These are phyloP conservation scores for Candida namnaoensis DNA, from an alignment of 805 yeast genomes.

Conservation along the genomic window DNA sequence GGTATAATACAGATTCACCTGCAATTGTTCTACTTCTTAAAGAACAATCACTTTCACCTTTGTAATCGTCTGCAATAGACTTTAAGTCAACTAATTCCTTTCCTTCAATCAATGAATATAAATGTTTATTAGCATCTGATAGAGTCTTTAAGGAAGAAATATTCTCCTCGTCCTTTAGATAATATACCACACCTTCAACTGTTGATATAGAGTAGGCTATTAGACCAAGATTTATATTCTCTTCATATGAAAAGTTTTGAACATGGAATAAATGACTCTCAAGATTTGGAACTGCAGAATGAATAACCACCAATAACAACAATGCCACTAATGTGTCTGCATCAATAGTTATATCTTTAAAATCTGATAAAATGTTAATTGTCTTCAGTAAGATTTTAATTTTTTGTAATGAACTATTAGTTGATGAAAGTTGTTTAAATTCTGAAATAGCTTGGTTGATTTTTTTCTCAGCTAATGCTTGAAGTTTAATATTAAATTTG, in stretches of 20 bases:
- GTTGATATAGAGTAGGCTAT: slow-evolving; percentile 76
- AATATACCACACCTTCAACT: slow-evolving; percentile 71
- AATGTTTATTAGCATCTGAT: slow-evolving; percentile 38
- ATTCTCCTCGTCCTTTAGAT: slow-evolving; percentile 35
- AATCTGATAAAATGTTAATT: slow-evolving; percentile 37
- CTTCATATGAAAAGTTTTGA: slow-evolving; percentile 40
- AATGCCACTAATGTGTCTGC: slow-evolving; percentile 79
- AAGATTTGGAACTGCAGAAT: slow-evolving; percentile 48
- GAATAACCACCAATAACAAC: slow-evolving; percentile 60
- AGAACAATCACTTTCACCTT: slow-evolving; percentile 10
- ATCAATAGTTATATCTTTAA: slow-evolving; percentile 35
- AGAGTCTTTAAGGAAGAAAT: slow-evolving; percentile 25
- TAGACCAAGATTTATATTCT: slow-evolving; percentile 45
- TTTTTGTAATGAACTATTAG: slow-evolving; percentile 41
- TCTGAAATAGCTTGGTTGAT: slow-evolving; percentile 42
- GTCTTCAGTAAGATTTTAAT: slow-evolving; percentile 41
- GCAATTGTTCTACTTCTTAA: slow-evolving; percentile 31
- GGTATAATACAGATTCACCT: slow-evolving; percentile 69
- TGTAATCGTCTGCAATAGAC: slow-evolving; percentile 18
- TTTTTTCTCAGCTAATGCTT: slow-evolving; percentile 28
- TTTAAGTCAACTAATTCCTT: slow-evolving; percentile 18
- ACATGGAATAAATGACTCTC: slow-evolving; percentile 62
- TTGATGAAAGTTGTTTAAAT: slow-evolving; percentile 36
- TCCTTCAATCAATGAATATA: slow-evolving; percentile 44
- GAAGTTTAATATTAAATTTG: slow-evolving; percentile 18